Conservation (phyloP, 2,329 filamentous ascomycete genomes). For the Verticillium longisporum region DNA sequence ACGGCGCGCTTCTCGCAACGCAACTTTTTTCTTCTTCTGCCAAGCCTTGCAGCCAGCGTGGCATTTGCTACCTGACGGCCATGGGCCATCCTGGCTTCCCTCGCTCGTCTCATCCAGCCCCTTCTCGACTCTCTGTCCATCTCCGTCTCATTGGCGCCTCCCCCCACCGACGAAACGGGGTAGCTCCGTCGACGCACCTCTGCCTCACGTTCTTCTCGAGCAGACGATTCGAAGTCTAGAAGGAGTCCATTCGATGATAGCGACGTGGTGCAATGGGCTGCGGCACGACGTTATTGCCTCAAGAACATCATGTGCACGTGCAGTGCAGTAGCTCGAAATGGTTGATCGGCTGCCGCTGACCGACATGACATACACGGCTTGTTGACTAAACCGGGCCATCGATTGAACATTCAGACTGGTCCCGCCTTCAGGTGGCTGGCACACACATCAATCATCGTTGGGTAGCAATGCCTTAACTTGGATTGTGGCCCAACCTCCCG, state of each 20-base stretch:
- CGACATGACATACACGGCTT: background rate
- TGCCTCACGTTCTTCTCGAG: background rate
- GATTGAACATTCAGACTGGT: background rate
- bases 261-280: background rate
- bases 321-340: background rate
- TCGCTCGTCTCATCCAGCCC: background rate
- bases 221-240: background rate
- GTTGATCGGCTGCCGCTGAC: background rate
- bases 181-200: background rate
- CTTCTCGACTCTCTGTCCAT: background rate
- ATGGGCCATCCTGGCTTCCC: background rate
- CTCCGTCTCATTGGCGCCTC: background rate
- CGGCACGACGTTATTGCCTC: background rate
- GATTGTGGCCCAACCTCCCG: constrained; percentile 27
- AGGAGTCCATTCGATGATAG: background rate
- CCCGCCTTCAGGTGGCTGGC: constrained; percentile 5
- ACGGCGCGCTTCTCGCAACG: background rate
- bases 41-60: background rate
- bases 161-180: background rate
- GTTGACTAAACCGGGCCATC: background rate
- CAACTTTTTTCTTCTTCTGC: background rate
- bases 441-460: constrained; percentile 17
- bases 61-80: background rate
- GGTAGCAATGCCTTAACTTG: constrained; percentile 30
- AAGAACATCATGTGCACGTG: background rate